Percentiles rank a stretch among this genome's conserved stretches.
phyloP scores from a whole-genome alignment of 306 rosid species.

The Malus orientalis region DNA sequence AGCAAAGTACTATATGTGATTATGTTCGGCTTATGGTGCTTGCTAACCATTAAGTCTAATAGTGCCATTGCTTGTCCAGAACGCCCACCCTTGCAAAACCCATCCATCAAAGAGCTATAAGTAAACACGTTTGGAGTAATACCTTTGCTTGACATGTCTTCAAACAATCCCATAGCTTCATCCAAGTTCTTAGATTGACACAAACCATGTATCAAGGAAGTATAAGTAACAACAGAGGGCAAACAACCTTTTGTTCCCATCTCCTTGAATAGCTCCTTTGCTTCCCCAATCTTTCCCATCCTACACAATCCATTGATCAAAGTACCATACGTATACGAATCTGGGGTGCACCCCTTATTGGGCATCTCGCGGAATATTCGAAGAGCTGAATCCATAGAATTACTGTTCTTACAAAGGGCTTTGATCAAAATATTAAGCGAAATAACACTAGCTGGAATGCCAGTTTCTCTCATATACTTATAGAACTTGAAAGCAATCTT shows the following conservation, averaged over 20 bases:
- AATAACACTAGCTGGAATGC: slow-evolving; percentile 52
- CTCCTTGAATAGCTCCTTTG: slow-evolving; percentile 63
- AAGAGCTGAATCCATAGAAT: slow-evolving; percentile 62
- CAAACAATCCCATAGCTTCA: slow-evolving; percentile 55
- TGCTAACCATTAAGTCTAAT: slow-evolving; percentile 52
- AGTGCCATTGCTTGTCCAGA: slow-evolving; percentile 60
- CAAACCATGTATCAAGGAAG: slow-evolving; percentile 71
- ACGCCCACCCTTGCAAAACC: slow-evolving; percentile 69
- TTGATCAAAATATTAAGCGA: slow-evolving; percentile 80
- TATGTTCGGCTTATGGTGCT: slow-evolving; percentile 52
- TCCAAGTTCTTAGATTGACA: slow-evolving; percentile 55
- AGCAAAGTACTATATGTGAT: slow-evolving; percentile 69
- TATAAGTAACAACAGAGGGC: slow-evolving; percentile 74
- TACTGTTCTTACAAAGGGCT: slow-evolving; percentile 73
- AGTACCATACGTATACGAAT: slow-evolving; percentile 87
- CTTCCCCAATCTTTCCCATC: slow-evolving; percentile 52
- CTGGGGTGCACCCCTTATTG: slow-evolving; percentile 59
- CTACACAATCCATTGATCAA: slow-evolving; percentile 72
- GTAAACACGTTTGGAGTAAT: slow-evolving; percentile 79
- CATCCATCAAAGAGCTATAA: slow-evolving; percentile 71
- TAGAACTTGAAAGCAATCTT: slow-evolving; percentile 63
- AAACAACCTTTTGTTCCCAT: slow-evolving; percentile 53
- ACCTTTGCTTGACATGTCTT: slow-evolving; percentile 55
- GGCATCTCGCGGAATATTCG: slow-evolving; percentile 70
- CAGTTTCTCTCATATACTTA: slow-evolving; percentile 56